phyloP scores from a whole-genome alignment of 768 basidiomycete species.

The Strobilomyces echinocephalus region DNA sequence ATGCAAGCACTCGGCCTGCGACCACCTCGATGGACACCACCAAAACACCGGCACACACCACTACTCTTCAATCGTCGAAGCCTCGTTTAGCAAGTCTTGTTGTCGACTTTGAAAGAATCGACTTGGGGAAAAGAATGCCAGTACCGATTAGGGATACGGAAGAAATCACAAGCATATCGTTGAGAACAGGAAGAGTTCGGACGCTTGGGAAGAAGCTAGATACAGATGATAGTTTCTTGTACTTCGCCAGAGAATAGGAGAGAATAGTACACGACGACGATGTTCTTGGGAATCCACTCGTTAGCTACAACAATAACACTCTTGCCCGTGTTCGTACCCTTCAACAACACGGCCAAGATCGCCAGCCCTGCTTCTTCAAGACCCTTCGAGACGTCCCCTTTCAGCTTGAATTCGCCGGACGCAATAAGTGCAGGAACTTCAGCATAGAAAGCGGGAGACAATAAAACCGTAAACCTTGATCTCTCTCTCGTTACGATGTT shows the following conservation, averaged over 20 bases:
- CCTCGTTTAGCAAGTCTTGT: conserved; percentile 22
- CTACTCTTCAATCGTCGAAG: background rate
- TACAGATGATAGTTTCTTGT: conserved; percentile 20
- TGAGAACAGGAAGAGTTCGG: conserved; percentile 29
- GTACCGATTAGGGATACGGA: conserved; percentile 10
- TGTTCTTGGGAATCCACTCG: background rate
- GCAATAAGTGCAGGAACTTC: conserved; percentile 39
- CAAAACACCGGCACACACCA: background rate
- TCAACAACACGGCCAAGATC: conserved; percentile 33
- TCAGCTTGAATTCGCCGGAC: conserved; percentile 43
- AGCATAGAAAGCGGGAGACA: conserved; percentile 39
- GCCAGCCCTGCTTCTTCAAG: conserved; percentile 39
- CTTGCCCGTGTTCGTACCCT: conserved; percentile 35
- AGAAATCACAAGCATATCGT: conserved; percentile 3
- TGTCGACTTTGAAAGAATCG: conserved; percentile 15
- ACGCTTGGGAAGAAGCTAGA: conserved; percentile 13
- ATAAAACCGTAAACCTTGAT: conserved; percentile 44
- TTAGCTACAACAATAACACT: conserved; percentile 12
- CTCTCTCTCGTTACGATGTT: conserved; percentile 38
- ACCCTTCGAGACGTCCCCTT: conserved; percentile 42
- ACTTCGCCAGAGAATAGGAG: conserved; percentile 3
- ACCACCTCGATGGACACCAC: background rate
- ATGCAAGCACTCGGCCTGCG: background rate
- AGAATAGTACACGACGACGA: background rate
- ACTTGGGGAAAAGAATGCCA: conserved; percentile 1